Percentiles rank a stretch among this genome's conserved stretches.
phyloP scores from a whole-genome alignment of 1,139 yeast genomes.

The Schwanniomyces etchellsii region DNA sequence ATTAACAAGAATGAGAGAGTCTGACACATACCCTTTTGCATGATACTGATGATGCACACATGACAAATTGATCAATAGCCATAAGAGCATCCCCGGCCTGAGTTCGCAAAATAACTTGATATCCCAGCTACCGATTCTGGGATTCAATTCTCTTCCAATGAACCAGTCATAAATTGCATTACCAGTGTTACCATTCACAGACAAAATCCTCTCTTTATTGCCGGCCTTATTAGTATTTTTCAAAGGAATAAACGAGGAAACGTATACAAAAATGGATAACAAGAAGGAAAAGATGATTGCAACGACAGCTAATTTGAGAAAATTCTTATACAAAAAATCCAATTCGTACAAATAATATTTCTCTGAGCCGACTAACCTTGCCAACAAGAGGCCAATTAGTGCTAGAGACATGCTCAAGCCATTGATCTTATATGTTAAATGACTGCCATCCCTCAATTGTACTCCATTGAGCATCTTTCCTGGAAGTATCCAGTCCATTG shows the following conservation, averaged over 20 bases:
- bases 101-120: slow-evolving; percentile 88
- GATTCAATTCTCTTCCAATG: slow-evolving; percentile 93
- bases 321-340: slow-evolving; percentile 64
- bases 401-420: slow-evolving; percentile 57
- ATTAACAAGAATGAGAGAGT: slow-evolving; percentile 67
- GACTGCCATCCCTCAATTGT: slow-evolving; percentile 67
- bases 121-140: slow-evolving; percentile 81
- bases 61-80: slow-evolving; percentile 76
- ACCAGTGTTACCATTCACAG: slow-evolving; percentile 84
- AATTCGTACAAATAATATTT: slow-evolving; percentile 70
- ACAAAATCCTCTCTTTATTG: slow-evolving; percentile 65
- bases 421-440: slow-evolving; percentile 71
- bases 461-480: slow-evolving; percentile 68
- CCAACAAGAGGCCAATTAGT: slow-evolving; percentile 39
- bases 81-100: slow-evolving; percentile 88
- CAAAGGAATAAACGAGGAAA: slow-evolving; percentile 60
- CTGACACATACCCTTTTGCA: slow-evolving; percentile 53
- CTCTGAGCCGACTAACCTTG: slow-evolving; percentile 44
- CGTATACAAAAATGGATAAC: slow-evolving; percentile 61
- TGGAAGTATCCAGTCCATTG: slow-evolving; percentile 66
- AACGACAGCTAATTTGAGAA: slow-evolving; percentile 58
- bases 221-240: slow-evolving; percentile 44
- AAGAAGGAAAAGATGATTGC: slow-evolving; percentile 59
- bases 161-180: slow-evolving; percentile 84
- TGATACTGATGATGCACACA: slow-evolving; percentile 79